phyloP scores from a whole-genome alignment of 306 rosid genomes.

The Betula pendula region DNA sequence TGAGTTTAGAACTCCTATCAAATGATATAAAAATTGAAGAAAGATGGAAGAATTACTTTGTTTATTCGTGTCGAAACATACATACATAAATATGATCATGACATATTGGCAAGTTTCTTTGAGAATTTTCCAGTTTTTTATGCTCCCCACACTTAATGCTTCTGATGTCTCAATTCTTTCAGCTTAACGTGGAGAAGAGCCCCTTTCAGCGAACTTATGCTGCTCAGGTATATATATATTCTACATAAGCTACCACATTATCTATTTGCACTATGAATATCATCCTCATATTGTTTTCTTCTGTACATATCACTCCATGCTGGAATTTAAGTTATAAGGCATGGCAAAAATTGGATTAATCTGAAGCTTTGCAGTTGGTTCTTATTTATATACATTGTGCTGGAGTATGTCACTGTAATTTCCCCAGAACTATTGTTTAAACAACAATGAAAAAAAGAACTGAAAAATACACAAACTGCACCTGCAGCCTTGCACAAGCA shows the following conservation, averaged over 20 bases:
- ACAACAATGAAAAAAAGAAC: neutral
- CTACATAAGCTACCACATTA: neutral
- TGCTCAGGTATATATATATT: constrained; percentile 63
- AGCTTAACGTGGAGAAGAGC: constrained; percentile 96
- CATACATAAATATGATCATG: neutral
- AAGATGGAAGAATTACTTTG: neutral
- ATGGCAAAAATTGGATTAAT: constrained; percentile 1
- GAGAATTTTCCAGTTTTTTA: constrained; percentile 11
- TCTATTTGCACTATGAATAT: neutral
- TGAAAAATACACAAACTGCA: neutral
- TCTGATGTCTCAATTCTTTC: constrained; percentile 39
- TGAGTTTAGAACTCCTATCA: neutral
- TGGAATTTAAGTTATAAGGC: neutral
- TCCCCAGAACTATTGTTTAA: neutral
- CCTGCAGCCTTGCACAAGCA: neutral
- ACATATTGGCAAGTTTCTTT: constrained; percentile 9
- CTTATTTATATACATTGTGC: neutral
- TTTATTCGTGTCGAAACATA: neutral
- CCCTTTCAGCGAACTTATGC: constrained; percentile 99
- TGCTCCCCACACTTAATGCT: constrained; percentile 15
- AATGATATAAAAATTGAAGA: neutral
- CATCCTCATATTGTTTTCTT: constrained; percentile 6
- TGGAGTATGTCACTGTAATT: neutral
- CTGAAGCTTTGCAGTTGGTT: neutral
- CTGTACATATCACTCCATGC: constrained; percentile 2